Evolutionary conservation across 306 rosid genomes (phyloP).

Genomic region (Erythrophleum fordii): DNA sequence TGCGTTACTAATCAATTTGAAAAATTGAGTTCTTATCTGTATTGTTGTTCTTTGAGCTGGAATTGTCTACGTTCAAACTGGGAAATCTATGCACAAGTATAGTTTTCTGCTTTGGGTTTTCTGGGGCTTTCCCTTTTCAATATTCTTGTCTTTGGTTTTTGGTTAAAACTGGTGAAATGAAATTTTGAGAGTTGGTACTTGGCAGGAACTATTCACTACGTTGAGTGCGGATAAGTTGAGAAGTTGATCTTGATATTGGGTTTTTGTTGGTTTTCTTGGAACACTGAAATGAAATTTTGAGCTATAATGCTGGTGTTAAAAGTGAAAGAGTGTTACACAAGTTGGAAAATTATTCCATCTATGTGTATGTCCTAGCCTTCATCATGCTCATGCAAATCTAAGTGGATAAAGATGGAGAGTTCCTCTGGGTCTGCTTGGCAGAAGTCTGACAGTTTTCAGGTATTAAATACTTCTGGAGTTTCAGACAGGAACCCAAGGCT

Average conservation of each 20-base stretch:
- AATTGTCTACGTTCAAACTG: constrained; percentile 20
- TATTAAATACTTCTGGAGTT: constrained; percentile 61
- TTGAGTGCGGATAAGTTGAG: constrained; percentile 32
- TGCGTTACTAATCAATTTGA: constrained; percentile 35
- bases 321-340: constrained; percentile 45
- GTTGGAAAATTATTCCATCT: constrained; percentile 44
- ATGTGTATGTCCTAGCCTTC: constrained; percentile 34
- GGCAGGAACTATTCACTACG: constrained; percentile 44
- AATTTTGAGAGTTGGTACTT: constrained; percentile 30
- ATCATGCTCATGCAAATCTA: constrained; percentile 56
- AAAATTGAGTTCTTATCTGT: constrained; percentile 40
- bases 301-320: constrained; percentile 52
- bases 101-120: constrained; percentile 27
- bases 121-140: constrained; percentile 15
- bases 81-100: constrained; percentile 28
- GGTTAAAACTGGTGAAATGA: not conserved
- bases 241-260: constrained; percentile 41
- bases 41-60: constrained; percentile 28
- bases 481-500: constrained; percentile 58
- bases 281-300: constrained; percentile 48
- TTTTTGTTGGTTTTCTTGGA: constrained; percentile 15
- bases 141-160: not conserved
- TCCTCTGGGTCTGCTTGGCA: constrained; percentile 69
- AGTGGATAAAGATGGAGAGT: constrained; percentile 78
- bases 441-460: constrained; percentile 61